Evolutionary conservation across 2,329 filamentous ascomycete genomes (phyloP), one percentile per base, ranked within the genome.

Genomic region (Dactylonectria macrodidyma): DNA sequence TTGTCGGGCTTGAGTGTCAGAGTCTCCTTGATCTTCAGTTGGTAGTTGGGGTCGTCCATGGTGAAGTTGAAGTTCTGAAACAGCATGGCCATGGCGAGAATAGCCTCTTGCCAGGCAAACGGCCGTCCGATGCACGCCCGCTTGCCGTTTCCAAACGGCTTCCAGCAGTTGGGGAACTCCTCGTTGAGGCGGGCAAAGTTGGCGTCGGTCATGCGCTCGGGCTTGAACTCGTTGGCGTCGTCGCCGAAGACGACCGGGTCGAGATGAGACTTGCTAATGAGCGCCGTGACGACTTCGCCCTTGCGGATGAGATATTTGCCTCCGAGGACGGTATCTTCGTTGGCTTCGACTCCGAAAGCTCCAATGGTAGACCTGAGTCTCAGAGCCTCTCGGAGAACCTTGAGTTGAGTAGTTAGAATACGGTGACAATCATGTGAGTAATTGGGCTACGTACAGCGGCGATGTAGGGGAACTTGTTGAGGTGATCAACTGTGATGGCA

Each of bases 91-190:
- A 90, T 83, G 9, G 87, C 85, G 1, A 93, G 80, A 5, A 92
- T 77, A 2, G 87, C 85, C 79, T 95, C 93, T 76, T 95, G 92
- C 90, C 90, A 92, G 1, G 92, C 92, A 76, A 95, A 95, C 0
- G 89, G 85, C 1, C 92, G 84, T 4, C 93, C 93, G 67, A 95
- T 94, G 72, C 92, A 95, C 1, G 84, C 90, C 60, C 93, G 83
- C 69, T 87, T 84, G 1, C 92, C 92, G 65, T 92, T 92, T 1
- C 93, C 93, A 72, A 95, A 95, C 3, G 93, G 91, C 80, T 93
- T 92, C 90, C 89, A 92, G 36, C 86, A 85, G 61, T 88, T 89
- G 14, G 85, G 85, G 34, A 89, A 91, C 6, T 93, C 84, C 30
- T 88, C 87, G 67, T 89, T 87, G 24, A 90, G 77, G 3, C 84